These are phyloP conservation scores for Gossypium raimondii DNA, from an alignment of 345 rosid genomes.

Conservation along the genomic window DNA sequence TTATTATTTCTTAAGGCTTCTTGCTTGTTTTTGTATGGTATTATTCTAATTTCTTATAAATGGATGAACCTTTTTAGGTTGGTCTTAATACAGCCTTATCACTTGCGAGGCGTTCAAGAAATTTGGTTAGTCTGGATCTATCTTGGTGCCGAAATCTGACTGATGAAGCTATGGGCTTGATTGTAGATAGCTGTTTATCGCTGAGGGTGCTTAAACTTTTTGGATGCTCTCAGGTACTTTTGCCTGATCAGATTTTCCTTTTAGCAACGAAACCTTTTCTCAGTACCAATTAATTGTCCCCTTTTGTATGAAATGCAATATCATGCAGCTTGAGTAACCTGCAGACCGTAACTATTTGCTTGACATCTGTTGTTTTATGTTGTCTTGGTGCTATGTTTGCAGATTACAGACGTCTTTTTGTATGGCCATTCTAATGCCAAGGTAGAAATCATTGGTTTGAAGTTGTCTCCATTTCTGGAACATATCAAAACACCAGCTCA, in stretches of 20 bases:
- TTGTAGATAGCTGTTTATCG: constrained; percentile 75
- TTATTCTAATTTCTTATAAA: neutral
- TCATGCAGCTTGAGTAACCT: neutral
- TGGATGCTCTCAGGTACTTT: constrained; percentile 82
- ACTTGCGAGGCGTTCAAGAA: constrained; percentile 47
- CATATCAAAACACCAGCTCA: constrained; percentile 24
- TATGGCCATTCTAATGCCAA: constrained; percentile 66
- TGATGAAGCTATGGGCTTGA: constrained; percentile 62
- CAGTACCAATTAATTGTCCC: neutral
- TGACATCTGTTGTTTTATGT: neutral
- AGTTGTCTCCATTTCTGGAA: constrained; percentile 49
- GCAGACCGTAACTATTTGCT: neutral
- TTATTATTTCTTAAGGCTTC: neutral
- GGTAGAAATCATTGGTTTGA: constrained; percentile 62
- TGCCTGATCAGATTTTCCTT: neutral
- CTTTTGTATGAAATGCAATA: neutral
- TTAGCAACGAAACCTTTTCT: neutral
- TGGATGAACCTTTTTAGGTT: constrained; percentile 42
- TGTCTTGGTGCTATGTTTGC: constrained; percentile 24
- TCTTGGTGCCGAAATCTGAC: constrained; percentile 81
- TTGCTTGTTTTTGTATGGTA: neutral
- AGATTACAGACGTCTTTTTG: constrained; percentile 64
- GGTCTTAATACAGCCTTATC: constrained; percentile 61
- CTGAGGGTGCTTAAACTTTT: constrained; percentile 67
- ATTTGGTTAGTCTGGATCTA: constrained; percentile 57